Conservation (phyloP, 2,329 filamentous ascomycete species). For the Cytospora leucostoma region DNA sequence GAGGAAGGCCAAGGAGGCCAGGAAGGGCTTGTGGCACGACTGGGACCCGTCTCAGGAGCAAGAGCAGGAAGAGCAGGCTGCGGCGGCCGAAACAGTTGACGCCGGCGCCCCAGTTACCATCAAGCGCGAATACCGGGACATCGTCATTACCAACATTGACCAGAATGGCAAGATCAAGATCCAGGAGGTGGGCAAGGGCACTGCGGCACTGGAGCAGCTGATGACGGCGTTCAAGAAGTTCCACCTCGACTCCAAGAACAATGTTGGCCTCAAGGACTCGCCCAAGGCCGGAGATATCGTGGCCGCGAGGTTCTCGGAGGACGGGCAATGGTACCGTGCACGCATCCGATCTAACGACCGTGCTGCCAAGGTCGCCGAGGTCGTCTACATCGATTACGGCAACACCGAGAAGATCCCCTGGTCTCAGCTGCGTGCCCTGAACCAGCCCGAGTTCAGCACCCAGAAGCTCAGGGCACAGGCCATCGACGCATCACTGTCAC, state of each 20-base stretch:
- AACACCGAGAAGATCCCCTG: constrained; percentile 90
- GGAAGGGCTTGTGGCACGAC: constrained; percentile 88
- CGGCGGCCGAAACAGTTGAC: constrained; percentile 52
- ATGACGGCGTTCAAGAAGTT: constrained; percentile 92
- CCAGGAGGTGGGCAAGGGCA: constrained; percentile 86
- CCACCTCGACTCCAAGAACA: constrained; percentile 83
- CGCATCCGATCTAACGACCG: constrained; percentile 91
- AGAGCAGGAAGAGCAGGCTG: constrained; percentile 57
- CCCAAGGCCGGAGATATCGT: constrained; percentile 93
- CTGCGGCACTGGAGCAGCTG: constrained; percentile 78
- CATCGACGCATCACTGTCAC: constrained; percentile 80
- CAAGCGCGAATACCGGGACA: constrained; percentile 91
- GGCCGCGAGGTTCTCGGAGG: constrained; percentile 84
- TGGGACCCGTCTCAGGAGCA: constrained; percentile 89
- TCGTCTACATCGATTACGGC: constrained; percentile 94
- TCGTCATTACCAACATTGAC: constrained; percentile 89
- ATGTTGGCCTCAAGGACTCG: constrained; percentile 67
- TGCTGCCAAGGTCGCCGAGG: constrained; percentile 81
- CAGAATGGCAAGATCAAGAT: constrained; percentile 81
- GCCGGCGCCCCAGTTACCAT: constrained; percentile 56
- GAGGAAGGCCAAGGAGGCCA: constrained; percentile 82
- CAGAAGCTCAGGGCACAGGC: constrained; percentile 88
- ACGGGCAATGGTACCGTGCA: constrained; percentile 93
- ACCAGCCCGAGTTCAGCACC: constrained; percentile 73
- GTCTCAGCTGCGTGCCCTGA: constrained; percentile 78